Conservation (phyloP, 2,329 filamentous ascomycete genomes). For the Truncatella angustata region DNA sequence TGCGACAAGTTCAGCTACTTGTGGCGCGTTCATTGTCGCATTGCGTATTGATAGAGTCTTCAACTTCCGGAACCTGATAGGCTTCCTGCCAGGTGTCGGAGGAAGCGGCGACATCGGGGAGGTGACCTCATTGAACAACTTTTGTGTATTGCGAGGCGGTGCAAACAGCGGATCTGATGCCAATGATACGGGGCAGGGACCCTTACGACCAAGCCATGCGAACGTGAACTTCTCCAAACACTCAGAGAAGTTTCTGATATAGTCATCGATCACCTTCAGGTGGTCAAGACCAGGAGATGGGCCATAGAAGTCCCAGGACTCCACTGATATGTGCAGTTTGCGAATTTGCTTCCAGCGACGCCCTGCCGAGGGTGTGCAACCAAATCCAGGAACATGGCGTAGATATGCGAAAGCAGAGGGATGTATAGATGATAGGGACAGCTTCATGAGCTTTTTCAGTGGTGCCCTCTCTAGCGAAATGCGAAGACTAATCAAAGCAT, state of each 20-base stretch:
- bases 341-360: conserved; percentile 77
- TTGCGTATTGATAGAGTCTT: conserved; percentile 71
- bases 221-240: conserved; percentile 71
- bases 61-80: conserved; percentile 66
- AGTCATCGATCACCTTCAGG: conserved; percentile 77
- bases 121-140: conserved; percentile 64
- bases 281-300: conserved; percentile 64
- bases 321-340: conserved; percentile 70
- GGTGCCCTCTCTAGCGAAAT: conserved; percentile 77
- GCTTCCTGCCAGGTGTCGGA: conserved; percentile 46
- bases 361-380: conserved; percentile 68
- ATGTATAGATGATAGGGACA: conserved; percentile 74
- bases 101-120: conserved; percentile 64
- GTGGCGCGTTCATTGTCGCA: conserved; percentile 65
- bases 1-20: conserved; percentile 68
- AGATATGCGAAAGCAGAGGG: conserved; percentile 75
- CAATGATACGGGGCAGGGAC: conserved; percentile 71
- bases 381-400: conserved; percentile 71
- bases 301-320: conserved; percentile 64
- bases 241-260: conserved; percentile 67
- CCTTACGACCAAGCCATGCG: conserved; percentile 71
- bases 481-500: conserved; percentile 81
- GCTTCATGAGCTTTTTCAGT: conserved; percentile 61
- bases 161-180: conserved; percentile 69
- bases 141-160: conserved; percentile 49